Conservation (phyloP, 2,329 filamentous ascomycete genomes). For the Penicillium sp. region DNA sequence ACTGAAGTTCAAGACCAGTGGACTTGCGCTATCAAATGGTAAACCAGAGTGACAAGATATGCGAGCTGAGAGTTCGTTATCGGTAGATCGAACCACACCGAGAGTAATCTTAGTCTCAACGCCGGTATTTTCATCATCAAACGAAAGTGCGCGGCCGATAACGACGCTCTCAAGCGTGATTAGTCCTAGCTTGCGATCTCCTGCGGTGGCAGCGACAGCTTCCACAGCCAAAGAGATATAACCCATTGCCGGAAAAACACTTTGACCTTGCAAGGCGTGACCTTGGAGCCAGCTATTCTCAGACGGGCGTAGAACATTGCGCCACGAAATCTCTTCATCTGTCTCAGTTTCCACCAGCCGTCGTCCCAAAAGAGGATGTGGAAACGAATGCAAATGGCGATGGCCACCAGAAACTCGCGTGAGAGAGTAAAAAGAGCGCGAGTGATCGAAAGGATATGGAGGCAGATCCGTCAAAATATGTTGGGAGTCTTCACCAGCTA, state of each 20-base stretch:
- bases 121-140: not conserved
- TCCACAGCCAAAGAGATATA: not conserved
- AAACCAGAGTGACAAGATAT: not conserved
- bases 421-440: not conserved
- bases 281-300: too few relatives aligned
- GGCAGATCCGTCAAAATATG: not conserved
- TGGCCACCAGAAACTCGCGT: not conserved
- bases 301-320: too few relatives aligned
- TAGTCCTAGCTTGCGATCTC: not conserved
- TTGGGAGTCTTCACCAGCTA: too few relatives aligned
- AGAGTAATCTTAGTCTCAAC: not conserved
- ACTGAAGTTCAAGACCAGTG: too few relatives aligned
- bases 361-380: not conserved
- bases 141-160: not conserved
- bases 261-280: too few relatives aligned
- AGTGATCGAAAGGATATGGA: not conserved
- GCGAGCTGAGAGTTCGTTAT: too few relatives aligned
- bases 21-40: too few relatives aligned
- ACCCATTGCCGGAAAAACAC: too few relatives aligned
- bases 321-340: conserved; percentile 9
- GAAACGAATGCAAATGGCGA: not conserved
- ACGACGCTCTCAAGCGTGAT: not conserved
- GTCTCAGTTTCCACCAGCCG: not conserved
- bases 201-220: too few relatives aligned
- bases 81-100: not conserved